phyloP scores from a whole-genome alignment of 352 stramenopile genomes.

The Phytopythium boreale region DNA sequence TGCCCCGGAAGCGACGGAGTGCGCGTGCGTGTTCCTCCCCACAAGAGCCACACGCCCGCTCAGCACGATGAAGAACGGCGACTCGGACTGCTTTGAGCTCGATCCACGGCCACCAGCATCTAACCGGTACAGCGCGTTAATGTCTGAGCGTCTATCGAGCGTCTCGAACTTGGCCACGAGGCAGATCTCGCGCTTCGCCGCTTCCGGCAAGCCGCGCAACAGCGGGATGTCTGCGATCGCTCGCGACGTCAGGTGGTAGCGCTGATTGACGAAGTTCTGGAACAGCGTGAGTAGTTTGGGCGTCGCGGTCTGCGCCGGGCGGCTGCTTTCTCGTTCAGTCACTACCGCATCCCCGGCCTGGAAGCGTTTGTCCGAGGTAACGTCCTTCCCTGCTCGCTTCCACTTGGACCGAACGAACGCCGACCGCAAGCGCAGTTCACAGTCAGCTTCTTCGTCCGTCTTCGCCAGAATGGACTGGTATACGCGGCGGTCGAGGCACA shows the following conservation, averaged over 20 bases:
- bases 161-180: constrained; percentile 55
- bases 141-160: constrained; percentile 39
- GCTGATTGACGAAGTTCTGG: constrained; percentile 67
- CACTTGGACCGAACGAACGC: constrained; percentile 43
- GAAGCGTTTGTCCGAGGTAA: constrained; percentile 11
- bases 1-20: background rate
- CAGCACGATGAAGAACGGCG: constrained; percentile 51
- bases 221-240: constrained; percentile 48
- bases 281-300: constrained; percentile 63
- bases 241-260: constrained; percentile 54
- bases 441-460: constrained; percentile 47
- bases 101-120: constrained; percentile 25
- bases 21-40: constrained; percentile 21
- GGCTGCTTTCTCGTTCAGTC: constrained; percentile 9
- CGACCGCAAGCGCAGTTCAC: constrained; percentile 33
- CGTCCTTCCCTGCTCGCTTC: constrained; percentile 33
- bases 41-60: constrained; percentile 43
- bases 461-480: constrained; percentile 36
- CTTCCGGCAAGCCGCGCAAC: constrained; percentile 34
- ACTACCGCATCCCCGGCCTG: constrained; percentile 12
- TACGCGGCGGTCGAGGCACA: constrained; percentile 34
- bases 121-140: constrained; percentile 15
- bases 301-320: constrained; percentile 15
- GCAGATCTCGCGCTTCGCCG: constrained; percentile 38
- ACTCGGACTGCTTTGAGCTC: constrained; percentile 6